phyloP scores from a whole-genome alignment of 495 filamentous ascomycete species.

The Xylaria intraflava region DNA sequence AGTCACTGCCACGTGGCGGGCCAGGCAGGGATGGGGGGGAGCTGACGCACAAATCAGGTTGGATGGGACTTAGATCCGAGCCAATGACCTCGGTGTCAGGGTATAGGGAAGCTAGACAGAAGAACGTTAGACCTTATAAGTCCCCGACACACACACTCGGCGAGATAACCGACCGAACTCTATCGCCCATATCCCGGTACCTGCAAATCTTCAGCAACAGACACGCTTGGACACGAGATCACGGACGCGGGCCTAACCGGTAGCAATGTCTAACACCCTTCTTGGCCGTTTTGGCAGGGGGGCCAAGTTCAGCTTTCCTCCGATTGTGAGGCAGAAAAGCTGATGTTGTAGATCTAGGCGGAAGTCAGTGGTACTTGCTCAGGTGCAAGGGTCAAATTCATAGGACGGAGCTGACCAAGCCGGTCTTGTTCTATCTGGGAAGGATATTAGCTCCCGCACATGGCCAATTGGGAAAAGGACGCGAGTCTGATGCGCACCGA shows the following conservation, averaged over 20 bases:
- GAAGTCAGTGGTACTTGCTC: not conserved
- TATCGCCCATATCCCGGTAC: conserved; percentile 41
- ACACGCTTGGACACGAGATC: not conserved
- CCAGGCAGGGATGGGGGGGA: not conserved
- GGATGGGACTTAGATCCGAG: conserved; percentile 48
- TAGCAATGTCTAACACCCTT: conserved; percentile 40
- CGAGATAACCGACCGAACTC: conserved; percentile 21
- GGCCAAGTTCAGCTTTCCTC: conserved; percentile 35
- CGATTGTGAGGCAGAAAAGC: conserved; percentile 35
- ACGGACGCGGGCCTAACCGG: conserved; percentile 17
- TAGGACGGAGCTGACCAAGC: conserved; percentile 30
- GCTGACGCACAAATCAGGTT: conserved; percentile 38
- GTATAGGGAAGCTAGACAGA: conserved; percentile 22
- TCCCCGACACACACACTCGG: not conserved
- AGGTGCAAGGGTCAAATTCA: not conserved
- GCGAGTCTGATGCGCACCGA: conserved; percentile 14
- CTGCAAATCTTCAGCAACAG: conserved; percentile 15
- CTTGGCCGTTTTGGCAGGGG: conserved; percentile 33
- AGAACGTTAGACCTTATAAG: conserved; percentile 1
- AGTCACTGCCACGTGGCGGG: not conserved
- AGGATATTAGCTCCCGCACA: not conserved
- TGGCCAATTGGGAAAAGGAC: not conserved
- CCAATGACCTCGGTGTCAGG: conserved; percentile 35
- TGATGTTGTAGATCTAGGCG: conserved; percentile 45
- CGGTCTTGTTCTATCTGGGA: conserved; percentile 38